Conservation (phyloP, 805 yeast species). For the Danielia reshetovae region DNA sequence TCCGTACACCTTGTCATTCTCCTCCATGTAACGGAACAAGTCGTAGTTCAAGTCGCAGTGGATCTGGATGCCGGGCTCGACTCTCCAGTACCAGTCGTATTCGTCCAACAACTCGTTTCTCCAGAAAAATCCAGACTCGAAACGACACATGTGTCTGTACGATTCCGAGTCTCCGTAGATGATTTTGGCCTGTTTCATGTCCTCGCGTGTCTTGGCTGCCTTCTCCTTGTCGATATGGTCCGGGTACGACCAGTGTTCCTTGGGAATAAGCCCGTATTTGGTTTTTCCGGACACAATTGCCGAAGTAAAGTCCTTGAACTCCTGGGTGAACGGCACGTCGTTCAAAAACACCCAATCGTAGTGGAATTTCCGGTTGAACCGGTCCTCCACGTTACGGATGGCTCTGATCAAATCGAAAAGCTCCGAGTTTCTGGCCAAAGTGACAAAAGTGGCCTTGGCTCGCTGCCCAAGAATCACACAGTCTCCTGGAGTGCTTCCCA, state of each 20-base stretch:
- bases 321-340: constrained; percentile 21
- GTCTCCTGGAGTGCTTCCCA: constrained; percentile 4
- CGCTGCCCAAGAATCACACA: constrained; percentile 9
- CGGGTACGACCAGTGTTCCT: constrained; percentile 19
- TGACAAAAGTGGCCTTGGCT: constrained; percentile 14
- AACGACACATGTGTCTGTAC: constrained; percentile 20
- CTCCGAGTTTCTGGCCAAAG: constrained; percentile 15
- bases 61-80: constrained; percentile 20
- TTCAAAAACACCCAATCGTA: constrained; percentile 27
- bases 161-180: constrained; percentile 24
- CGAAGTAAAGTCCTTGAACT: constrained; percentile 15
- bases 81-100: constrained; percentile 26
- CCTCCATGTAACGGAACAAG: constrained; percentile 22
- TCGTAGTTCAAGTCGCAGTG: constrained; percentile 24
- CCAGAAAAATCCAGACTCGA: constrained; percentile 20
- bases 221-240: constrained; percentile 18
- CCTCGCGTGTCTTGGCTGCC: constrained; percentile 25
- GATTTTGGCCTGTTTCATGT: constrained; percentile 22
- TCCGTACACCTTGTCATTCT: constrained; percentile 20
- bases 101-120: constrained; percentile 17
- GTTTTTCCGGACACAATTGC: constrained; percentile 19
- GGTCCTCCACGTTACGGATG: constrained; percentile 20
- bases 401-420: constrained; percentile 12
- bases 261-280: constrained; percentile 18
- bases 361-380: constrained; percentile 19